These are phyloP conservation scores for Solanum tacnaense DNA, from an alignment of 257 asterid genomes.

Conservation along the genomic window DNA sequence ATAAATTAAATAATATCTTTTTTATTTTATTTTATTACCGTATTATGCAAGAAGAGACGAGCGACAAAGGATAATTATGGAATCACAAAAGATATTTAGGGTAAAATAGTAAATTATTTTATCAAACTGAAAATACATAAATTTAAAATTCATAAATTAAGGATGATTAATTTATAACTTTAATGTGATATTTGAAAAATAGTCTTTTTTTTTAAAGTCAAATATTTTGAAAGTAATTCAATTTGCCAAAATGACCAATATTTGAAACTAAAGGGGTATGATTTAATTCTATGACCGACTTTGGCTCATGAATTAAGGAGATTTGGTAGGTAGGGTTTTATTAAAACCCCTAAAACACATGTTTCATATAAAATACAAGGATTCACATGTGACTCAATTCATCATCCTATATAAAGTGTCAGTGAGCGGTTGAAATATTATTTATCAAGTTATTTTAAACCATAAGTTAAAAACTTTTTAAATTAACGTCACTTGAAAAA, in stretches of 20 bases:
- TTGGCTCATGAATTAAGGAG: background rate
- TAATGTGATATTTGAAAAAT: background rate
- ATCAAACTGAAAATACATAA: background rate
- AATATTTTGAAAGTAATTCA: background rate
- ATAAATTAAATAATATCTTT: background rate
- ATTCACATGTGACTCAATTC: background rate
- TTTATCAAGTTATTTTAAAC: background rate
- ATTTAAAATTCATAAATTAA: background rate
- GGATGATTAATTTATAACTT: background rate
- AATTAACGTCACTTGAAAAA: background rate
- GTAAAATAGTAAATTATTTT: background rate
- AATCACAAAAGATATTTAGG: background rate
- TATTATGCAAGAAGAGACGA: background rate
- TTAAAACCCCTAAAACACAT: background rate
- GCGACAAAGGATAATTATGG: background rate
- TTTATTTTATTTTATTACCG: too few relatives aligned
- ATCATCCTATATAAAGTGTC: background rate
- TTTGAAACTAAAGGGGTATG: background rate
- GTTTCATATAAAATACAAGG: background rate
- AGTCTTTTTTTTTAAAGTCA: background rate
- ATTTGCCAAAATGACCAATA: background rate
- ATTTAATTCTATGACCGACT: background rate
- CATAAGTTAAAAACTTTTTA: background rate
- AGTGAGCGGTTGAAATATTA: background rate
- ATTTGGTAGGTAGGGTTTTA: conserved; percentile 11